phyloP scores from a whole-genome alignment of 83 land plant genomes.

The Diphasiastrum complanatum region DNA sequence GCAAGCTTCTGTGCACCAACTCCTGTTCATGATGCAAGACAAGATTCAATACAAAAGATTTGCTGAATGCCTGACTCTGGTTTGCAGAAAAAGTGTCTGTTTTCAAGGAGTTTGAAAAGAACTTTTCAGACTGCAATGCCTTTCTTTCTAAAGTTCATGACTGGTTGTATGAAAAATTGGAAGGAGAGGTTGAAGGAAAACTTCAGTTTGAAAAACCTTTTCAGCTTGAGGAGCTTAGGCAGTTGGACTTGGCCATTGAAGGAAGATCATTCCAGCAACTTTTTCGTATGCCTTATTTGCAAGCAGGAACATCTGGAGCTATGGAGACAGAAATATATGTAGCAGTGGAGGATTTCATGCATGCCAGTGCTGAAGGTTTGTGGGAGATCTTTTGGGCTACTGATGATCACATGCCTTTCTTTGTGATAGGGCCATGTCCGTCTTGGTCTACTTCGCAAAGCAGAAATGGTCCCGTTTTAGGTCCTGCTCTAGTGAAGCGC shows the following conservation, averaged over 20 bases:
- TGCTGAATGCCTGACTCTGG: no score
- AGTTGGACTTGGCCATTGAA: conserved; percentile 13
- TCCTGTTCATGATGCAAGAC: no score
- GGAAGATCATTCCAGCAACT: conserved; percentile 9
- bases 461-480: no score
- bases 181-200: neutral
- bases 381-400: conserved; percentile 93
- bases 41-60: no score
- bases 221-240: conserved; percentile 6
- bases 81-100: no score
- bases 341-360: conserved; percentile 84
- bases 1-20: no score
- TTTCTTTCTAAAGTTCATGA: conserved; percentile 1
- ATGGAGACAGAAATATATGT: conserved; percentile 62
- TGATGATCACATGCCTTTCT: conserved; percentile 63
- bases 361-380: conserved; percentile 65
- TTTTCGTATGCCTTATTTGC: conserved; percentile 1
- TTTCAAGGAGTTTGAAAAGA: conserved; percentile 6
- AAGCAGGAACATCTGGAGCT: neutral
- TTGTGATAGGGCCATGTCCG: conserved; percentile 52
- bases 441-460: conserved; percentile 55
- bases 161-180: conserved; percentile 6
- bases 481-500: conserved; percentile 69
- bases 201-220: neutral
- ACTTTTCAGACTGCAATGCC: conserved; percentile 6